These are phyloP conservation scores for Oryza nivara DNA, from an alignment of 176 grass and related monocot genomes.

Conservation along the genomic window DNA sequence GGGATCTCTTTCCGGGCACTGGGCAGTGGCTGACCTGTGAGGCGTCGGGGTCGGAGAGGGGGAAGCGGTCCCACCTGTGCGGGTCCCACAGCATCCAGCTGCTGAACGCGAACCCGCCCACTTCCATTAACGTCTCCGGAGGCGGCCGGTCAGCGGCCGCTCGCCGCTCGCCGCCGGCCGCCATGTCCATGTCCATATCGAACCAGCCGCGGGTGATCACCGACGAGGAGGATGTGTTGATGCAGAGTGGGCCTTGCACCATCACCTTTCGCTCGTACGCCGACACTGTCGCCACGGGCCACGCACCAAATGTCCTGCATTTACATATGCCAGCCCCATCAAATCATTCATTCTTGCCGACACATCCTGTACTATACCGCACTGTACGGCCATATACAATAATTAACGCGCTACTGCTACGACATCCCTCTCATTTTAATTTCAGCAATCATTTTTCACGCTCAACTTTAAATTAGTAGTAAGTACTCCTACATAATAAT, in stretches of 20 bases:
- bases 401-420: no score
- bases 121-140: slow-evolving; percentile 15
- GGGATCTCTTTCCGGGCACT: no score
- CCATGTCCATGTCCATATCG: not conserved
- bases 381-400: no score
- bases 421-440: no score
- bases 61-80: slow-evolving; percentile 65
- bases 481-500: no score
- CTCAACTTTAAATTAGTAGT: no score
- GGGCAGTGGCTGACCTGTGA: slow-evolving; percentile 46
- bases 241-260: slow-evolving; percentile 69
- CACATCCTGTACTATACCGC: no score
- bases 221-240: not conserved
- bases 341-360: no score
- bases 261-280: slow-evolving; percentile 49
- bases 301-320: slow-evolving; percentile 69
- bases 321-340: no score
- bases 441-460: no score
- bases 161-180: not conserved
- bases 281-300: slow-evolving; percentile 79
- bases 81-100: slow-evolving; percentile 66
- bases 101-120: slow-evolving; percentile 63
- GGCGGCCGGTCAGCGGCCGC: not conserved
- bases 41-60: slow-evolving; percentile 60
- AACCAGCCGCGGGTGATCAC: slow-evolving; percentile 58